A percentile compares a stretch with the other conserved stretches of the same genome.
Evolutionary conservation across 306 rosid species (phyloP).

Genomic region (Luffa aegyptiaca): DNA sequence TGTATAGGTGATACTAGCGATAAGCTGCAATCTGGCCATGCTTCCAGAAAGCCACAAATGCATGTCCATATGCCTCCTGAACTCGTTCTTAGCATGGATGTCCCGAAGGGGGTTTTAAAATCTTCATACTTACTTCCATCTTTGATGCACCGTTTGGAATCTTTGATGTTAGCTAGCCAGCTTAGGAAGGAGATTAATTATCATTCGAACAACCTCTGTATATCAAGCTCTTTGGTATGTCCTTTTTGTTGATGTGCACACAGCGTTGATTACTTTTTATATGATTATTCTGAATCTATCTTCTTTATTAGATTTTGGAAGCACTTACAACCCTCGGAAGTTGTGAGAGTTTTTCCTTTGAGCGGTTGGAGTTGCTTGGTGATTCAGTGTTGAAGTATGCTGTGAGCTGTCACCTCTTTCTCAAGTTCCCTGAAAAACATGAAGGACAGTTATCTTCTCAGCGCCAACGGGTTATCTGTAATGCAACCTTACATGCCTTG

Average conservation of each 20-base stretch:
- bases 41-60: constrained; percentile 35
- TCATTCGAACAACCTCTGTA: constrained; percentile 26
- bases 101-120: constrained; percentile 48
- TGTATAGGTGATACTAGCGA: constrained; percentile 33
- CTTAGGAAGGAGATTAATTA: constrained; percentile 64
- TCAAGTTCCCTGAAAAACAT: constrained; percentile 56
- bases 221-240: constrained; percentile 64
- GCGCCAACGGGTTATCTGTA: constrained; percentile 45
- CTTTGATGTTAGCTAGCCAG: constrained; percentile 80
- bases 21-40: constrained; percentile 22
- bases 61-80: constrained; percentile 85
- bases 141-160: constrained; percentile 71
- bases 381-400: constrained; percentile 83
- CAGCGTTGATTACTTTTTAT: constrained; percentile 5
- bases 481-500: constrained; percentile 59
- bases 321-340: constrained; percentile 81
- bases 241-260: constrained; percentile 7
- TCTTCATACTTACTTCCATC: constrained; percentile 81
- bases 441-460: constrained; percentile 67
- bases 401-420: constrained; percentile 76
- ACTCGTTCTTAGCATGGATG: constrained; percentile 48
- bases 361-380: constrained; percentile 94
- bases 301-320: constrained; percentile 58
- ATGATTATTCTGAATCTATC: constrained; percentile 9
- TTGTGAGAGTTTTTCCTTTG: constrained; percentile 70